These are phyloP conservation scores for Pezicula rhizophila DNA, from an alignment of 2,329 filamentous ascomycete genomes.

Conservation along the genomic window DNA sequence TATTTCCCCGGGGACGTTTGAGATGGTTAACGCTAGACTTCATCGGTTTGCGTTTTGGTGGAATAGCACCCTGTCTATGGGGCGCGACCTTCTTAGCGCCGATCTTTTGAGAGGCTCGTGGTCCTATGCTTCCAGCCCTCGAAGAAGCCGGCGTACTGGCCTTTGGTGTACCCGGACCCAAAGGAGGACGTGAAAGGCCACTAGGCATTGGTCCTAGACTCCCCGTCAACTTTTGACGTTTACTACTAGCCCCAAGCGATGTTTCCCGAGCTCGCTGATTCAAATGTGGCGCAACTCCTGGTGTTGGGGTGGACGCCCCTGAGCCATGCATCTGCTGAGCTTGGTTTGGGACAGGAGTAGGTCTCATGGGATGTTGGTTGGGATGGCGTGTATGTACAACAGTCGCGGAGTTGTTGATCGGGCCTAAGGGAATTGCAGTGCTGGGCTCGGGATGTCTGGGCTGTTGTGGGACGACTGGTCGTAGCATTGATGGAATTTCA, in stretches of 20 bases:
- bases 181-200: constrained; percentile 53
- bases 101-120: constrained; percentile 35
- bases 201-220: constrained; percentile 44
- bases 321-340: constrained; percentile 14
- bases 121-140: constrained; percentile 54
- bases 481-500: constrained; percentile 57
- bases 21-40: constrained; percentile 60
- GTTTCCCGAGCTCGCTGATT: constrained; percentile 49
- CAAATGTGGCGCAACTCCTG: constrained; percentile 55
- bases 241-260: constrained; percentile 53
- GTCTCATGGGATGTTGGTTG: constrained; percentile 20
- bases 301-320: constrained; percentile 49
- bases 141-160: constrained; percentile 28
- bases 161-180: constrained; percentile 58
- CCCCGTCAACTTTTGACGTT: constrained; percentile 39
- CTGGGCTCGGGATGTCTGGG: constrained; percentile 15
- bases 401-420: constrained; percentile 18
- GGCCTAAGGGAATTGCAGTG: constrained; percentile 16
- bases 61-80: constrained; percentile 23
- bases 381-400: constrained; percentile 20
- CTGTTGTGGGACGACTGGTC: constrained; percentile 48
- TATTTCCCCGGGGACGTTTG: constrained; percentile 43
- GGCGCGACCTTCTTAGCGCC: constrained; percentile 28
- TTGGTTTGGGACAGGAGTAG: constrained; percentile 15
- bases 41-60: constrained; percentile 22